Conservation (phyloP, 768 basidiomycete species). For the Paxillus rubicundulus region DNA sequence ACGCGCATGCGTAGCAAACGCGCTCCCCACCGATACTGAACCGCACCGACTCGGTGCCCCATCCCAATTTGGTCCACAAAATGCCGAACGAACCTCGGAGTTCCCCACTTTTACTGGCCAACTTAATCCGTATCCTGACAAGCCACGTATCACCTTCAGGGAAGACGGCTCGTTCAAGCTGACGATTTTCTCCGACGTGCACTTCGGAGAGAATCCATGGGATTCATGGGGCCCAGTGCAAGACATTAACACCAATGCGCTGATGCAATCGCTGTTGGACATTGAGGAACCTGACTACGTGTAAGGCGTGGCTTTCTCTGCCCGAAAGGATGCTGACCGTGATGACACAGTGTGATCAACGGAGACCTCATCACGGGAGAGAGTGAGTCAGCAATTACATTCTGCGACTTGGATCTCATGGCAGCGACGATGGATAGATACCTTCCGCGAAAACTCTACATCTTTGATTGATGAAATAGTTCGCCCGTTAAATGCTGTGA, state of each 20-base stretch:
- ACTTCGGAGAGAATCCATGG: slow-evolving; percentile 76
- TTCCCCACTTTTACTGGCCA: neutral
- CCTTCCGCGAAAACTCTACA: slow-evolving; percentile 66
- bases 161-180: slow-evolving; percentile 65
- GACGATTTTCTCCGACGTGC: slow-evolving; percentile 71
- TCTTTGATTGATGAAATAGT: slow-evolving; percentile 62
- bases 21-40: neutral
- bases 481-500: slow-evolving; percentile 52
- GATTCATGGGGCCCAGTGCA: slow-evolving; percentile 65
- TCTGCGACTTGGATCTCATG: neutral
- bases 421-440: slow-evolving; percentile 39
- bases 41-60: neutral
- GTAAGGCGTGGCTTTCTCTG: slow-evolving; percentile 36
- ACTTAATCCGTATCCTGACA: slow-evolving; percentile 43
- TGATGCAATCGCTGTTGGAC: slow-evolving; percentile 56
- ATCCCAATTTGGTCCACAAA: too few species aligned
- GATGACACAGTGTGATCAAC: slow-evolving; percentile 53
- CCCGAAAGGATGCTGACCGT: neutral
- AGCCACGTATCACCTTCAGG: slow-evolving; percentile 54
- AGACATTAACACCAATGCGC: slow-evolving; percentile 56
- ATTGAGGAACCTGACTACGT: slow-evolving; percentile 69
- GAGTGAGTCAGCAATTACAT: slow-evolving; percentile 35
- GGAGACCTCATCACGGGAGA: slow-evolving; percentile 76
- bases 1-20: too few species aligned
- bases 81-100: too few species aligned